Evolutionary conservation across 2,329 filamentous ascomycete species (phyloP).

Genomic region (Fusarium globosum): DNA sequence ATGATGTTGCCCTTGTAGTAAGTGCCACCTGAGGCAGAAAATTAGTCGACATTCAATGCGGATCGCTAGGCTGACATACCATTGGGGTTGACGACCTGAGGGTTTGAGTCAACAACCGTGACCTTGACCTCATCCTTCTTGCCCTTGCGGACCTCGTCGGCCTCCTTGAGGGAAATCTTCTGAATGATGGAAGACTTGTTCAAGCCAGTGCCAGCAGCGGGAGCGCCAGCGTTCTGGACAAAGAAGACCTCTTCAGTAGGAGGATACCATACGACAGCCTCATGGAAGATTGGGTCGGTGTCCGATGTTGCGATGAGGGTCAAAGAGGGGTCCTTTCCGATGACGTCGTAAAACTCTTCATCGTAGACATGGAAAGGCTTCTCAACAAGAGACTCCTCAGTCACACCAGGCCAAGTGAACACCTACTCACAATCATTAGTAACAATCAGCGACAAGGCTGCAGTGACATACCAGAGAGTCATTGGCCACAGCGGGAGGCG

Average conservation of each 20-base stretch:
- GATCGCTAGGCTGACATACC: conserved; percentile 40
- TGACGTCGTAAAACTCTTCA: conserved; percentile 60
- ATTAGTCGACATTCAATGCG: background rate
- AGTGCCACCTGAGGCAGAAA: conserved; percentile 54
- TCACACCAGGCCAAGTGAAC: conserved; percentile 32
- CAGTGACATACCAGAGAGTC: conserved; percentile 21
- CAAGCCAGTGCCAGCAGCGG: conserved; percentile 60
- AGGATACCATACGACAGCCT: conserved; percentile 64
- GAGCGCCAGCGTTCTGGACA: conserved; percentile 61
- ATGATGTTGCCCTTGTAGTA: conserved; percentile 62
- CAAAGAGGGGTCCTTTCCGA: conserved; percentile 60
- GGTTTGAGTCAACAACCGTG: conserved; percentile 55
- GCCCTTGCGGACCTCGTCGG: conserved; percentile 45
- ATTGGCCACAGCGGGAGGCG: conserved; percentile 33
- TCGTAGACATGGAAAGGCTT: conserved; percentile 54
- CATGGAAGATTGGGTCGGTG: conserved; percentile 62
- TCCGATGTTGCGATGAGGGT: conserved; percentile 61
- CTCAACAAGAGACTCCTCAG: conserved; percentile 22
- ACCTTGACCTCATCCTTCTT: conserved; percentile 53
- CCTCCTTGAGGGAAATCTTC: conserved; percentile 60
- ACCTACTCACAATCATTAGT: background rate
- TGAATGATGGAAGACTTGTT: conserved; percentile 62
- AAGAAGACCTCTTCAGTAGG: conserved; percentile 65
- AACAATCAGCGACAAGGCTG: rapidly evolving
- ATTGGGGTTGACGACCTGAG: conserved; percentile 62